Percentiles rank a stretch among this genome's conserved stretches.
Evolutionary conservation across 495 filamentous ascomycete species (phyloP).

Genomic region (Margaritispora aquatica): DNA sequence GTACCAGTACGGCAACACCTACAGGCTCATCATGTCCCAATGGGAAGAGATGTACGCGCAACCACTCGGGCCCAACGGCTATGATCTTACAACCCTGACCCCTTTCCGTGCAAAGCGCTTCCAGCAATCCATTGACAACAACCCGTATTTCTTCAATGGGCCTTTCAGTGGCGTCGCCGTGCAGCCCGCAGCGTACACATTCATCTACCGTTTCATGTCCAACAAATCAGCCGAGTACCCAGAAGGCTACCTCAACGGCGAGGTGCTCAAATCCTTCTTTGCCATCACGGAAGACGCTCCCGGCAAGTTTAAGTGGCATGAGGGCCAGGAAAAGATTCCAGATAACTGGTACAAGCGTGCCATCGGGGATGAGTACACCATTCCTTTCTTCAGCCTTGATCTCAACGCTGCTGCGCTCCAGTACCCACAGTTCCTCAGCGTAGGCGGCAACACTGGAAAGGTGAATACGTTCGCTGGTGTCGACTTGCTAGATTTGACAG

Average conservation of each 20-base stretch:
- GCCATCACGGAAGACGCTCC: constrained; percentile 32
- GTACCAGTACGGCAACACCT: constrained; percentile 37
- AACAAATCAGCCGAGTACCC: constrained; percentile 43
- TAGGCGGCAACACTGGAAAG: constrained; percentile 53
- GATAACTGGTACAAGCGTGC: constrained; percentile 26
- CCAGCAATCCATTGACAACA: constrained; percentile 40
- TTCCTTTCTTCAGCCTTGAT: constrained; percentile 12
- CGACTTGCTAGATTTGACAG: constrained; percentile 41
- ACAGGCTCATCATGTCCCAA: constrained; percentile 36
- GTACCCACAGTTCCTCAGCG: constrained; percentile 26
- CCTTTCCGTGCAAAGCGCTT: constrained; percentile 33
- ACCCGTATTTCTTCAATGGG: constrained; percentile 48
- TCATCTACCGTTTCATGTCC: constrained; percentile 34
- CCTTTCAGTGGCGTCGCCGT: constrained; percentile 42
- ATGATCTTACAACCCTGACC: constrained; percentile 24
- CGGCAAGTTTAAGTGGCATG: constrained; percentile 34
- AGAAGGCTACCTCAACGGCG: constrained; percentile 34
- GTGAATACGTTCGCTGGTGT: constrained; percentile 51
- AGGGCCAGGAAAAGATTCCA: constrained; percentile 48
- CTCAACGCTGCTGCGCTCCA: constrained; percentile 28
- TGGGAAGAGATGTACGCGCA: constrained; percentile 31
- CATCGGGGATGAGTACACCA: constrained; percentile 20
- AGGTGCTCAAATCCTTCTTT: constrained; percentile 41
- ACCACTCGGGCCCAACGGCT: constrained; percentile 28
- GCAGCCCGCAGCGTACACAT: constrained; percentile 42